phyloP scores from a whole-genome alignment of 1,139 yeast genomes.

The Suhomyces kunorum region DNA sequence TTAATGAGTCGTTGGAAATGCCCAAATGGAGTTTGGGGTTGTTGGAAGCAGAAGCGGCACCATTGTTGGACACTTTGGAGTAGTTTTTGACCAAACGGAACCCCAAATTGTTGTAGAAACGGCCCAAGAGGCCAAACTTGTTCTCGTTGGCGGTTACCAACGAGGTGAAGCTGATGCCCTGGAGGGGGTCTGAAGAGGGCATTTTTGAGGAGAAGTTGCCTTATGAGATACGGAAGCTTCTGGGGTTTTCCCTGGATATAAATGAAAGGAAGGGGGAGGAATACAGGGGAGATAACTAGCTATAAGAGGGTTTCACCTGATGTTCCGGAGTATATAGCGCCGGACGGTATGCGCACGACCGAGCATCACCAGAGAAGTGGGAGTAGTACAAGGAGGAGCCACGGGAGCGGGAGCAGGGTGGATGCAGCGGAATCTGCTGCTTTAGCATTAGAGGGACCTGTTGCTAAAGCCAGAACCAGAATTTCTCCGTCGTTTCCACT shows the following conservation, averaged over 20 bases:
- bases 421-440: no score
- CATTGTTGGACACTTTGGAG: conserved; percentile 48
- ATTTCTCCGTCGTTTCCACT: no score
- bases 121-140: conserved; percentile 47
- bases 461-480: no score
- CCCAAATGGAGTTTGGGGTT: conserved; percentile 46
- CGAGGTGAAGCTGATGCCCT: conserved; percentile 47
- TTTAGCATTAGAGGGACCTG: no score
- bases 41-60: conserved; percentile 34
- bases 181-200: conserved; percentile 13
- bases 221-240: no score
- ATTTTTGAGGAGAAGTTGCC: no score
- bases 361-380: background rate
- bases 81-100: conserved; percentile 58
- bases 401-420: no score
- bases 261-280: no score
- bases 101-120: conserved; percentile 59
- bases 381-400: conserved; percentile 3
- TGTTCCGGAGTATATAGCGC: conserved; percentile 12
- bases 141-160: conserved; percentile 54
- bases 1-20: conserved; percentile 61
- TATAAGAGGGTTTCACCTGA: conserved; percentile 7
- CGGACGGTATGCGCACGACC: conserved; percentile 10
- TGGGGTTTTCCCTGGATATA: background rate
- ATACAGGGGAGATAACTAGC: no score